Base-by-base conservation (phyloP, 2,329 filamentous ascomycete genomes). In the Trichoderma aggressivum region DNA sequence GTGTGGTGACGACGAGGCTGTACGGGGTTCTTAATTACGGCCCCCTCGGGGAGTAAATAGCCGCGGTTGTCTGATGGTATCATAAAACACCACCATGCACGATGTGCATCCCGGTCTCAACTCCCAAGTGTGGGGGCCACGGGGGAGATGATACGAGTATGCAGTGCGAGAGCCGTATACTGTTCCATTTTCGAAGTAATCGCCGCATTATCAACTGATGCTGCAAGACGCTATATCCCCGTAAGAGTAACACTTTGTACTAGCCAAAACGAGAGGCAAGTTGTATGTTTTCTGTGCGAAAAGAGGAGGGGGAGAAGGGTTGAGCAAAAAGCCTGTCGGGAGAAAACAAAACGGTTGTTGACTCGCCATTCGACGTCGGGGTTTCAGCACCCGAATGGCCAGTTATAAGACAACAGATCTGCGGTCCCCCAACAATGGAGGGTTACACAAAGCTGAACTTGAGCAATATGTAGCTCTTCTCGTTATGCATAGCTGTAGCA, bases 361-460 rank as follows among this genome's bases (percentile, higher is more conserved):
- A 47, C n/a, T 61, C 26, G 56, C 43, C 39, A 60, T 50, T n/a
- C 56, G 56, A 21, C 1, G 50, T 60, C 39, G 24, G 30, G 56
- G 55, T 24, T 28, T 28, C 56, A 61, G 30, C 66, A 26, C 39
- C 39, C 47, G 66, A 36, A 58, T 60, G 30, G 30, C 43, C 36
- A 34, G 53, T 30, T 43, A 21, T 60, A 43, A 53, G 39, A 59
- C 53, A 30, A 30, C 64, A 59, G 53, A 69, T 61, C 56, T 24
- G 56, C 67, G 43, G 26, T 47, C 47, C 67, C 18, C 34, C 21
- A 32, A 34, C 11, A 39, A 24, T 43, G 59, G 67, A 63, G 67
- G 67, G 67, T 70, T 32, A 34, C 67, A 70, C 67, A 21, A 62
- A 34, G 21, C 56, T 39, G 66, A 26, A 53, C 10, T 53, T 43